These are phyloP conservation scores for Hyphopichia burtonii DNA, from an alignment of 1,139 yeast genomes.

Conservation along the genomic window DNA sequence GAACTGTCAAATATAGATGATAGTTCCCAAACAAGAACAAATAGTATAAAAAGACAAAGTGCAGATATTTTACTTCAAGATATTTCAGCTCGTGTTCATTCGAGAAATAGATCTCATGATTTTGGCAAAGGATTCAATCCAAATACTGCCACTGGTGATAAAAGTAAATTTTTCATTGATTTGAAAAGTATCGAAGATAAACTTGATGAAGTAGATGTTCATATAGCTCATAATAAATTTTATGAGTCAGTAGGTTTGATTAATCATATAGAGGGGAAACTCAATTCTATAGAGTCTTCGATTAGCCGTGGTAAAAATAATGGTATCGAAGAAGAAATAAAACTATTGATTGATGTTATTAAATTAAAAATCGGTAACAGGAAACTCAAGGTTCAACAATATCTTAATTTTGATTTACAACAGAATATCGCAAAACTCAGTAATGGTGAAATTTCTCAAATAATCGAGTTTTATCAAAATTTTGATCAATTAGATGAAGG, in stretches of 20 bases:
- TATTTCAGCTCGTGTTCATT: constrained; percentile 54
- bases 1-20: constrained; percentile 26
- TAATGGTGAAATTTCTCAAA: constrained; percentile 31
- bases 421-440: constrained; percentile 33
- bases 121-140: constrained; percentile 18
- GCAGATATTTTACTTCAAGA: constrained; percentile 49
- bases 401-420: constrained; percentile 38
- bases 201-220: constrained; percentile 66
- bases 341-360: constrained; percentile 41
- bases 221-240: constrained; percentile 60
- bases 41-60: constrained; percentile 33
- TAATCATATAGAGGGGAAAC: constrained; percentile 39
- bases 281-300: constrained; percentile 23
- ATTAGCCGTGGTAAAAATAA: constrained; percentile 4
- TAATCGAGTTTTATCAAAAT: constrained; percentile 34
- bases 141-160: constrained; percentile 13
- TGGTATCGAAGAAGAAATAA: constrained; percentile 28
- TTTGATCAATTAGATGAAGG: constrained; percentile 43
- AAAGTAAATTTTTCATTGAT: constrained; percentile 35
- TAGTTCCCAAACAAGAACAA: constrained; percentile 22
- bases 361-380: constrained; percentile 39
- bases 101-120: constrained; percentile 53
- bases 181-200: constrained; percentile 59
- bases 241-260: constrained; percentile 54
- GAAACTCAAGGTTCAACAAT: constrained; percentile 37